These are phyloP conservation scores for Triangularia setosa DNA, from an alignment of 2,329 filamentous ascomycete species.

Conservation along the genomic window DNA sequence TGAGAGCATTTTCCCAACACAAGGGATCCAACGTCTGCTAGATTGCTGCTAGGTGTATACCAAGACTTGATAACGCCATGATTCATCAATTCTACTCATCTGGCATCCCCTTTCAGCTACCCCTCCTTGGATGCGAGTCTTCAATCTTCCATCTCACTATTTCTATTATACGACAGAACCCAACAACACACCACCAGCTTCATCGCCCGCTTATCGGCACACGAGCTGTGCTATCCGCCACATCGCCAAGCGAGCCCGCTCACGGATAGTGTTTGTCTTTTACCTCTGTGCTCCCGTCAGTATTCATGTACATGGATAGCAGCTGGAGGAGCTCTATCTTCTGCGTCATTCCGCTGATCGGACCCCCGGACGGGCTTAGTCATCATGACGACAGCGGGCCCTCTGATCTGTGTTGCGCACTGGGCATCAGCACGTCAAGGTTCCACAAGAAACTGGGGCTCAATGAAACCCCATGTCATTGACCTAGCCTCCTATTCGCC, in stretches of 20 bases:
- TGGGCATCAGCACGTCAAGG: background rate
- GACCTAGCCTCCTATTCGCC: background rate
- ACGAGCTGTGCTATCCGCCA: background rate
- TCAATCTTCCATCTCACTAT: background rate
- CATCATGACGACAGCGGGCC: background rate
- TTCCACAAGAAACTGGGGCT: background rate
- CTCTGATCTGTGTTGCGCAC: background rate
- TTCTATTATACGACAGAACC: background rate
- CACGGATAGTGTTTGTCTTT: background rate
- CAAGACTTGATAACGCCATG: background rate
- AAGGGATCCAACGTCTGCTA: background rate
- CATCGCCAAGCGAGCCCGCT: background rate
- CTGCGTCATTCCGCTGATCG: constrained; percentile 5
- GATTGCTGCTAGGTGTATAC: background rate
- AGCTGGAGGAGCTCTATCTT: background rate
- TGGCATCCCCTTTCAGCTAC: background rate
- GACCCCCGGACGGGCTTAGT: background rate
- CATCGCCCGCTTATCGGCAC: background rate
- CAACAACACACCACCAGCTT: background rate
- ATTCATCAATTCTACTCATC: background rate
- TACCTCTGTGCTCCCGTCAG: too few relatives aligned
- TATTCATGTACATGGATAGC: background rate
- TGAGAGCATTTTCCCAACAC: background rate
- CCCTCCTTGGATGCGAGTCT: background rate
- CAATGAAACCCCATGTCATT: background rate